phyloP scores from a whole-genome alignment of 2,329 filamentous ascomycete genomes.

The Fusarium burgessii region DNA sequence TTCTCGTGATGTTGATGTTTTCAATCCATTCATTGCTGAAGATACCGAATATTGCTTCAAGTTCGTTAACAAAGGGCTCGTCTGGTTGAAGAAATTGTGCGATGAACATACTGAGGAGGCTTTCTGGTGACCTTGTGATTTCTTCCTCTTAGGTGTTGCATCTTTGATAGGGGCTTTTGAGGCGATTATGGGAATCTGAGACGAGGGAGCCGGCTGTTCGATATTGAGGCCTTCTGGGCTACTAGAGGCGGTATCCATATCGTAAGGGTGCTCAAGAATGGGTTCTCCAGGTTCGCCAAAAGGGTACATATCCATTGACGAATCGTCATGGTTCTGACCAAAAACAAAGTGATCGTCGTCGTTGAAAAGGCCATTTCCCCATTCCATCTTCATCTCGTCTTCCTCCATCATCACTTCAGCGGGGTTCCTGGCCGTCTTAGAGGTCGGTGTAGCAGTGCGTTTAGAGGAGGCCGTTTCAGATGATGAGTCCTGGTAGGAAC shows the following conservation, averaged over 20 bases:
- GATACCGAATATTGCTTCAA: constrained; percentile 63
- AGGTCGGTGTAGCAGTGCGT: constrained; percentile 59
- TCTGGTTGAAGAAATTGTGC: background rate
- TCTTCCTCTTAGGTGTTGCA: constrained; percentile 43
- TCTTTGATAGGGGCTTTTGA: constrained; percentile 49
- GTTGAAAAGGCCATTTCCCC: constrained; percentile 55
- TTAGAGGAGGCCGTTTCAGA: constrained; percentile 65
- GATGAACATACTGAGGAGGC: constrained; percentile 55
- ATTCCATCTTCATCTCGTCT: constrained; percentile 57
- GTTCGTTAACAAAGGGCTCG: constrained; percentile 37
- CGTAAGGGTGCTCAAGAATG: constrained; percentile 63
- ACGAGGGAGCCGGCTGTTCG: constrained; percentile 55
- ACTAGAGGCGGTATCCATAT: constrained; percentile 69
- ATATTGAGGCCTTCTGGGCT: constrained; percentile 60
- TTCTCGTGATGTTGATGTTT: constrained; percentile 63
- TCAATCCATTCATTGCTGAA: constrained; percentile 63
- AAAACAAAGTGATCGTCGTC: constrained; percentile 57
- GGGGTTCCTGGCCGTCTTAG: constrained; percentile 56
- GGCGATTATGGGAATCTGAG: constrained; percentile 57
- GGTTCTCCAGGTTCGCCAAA: constrained; percentile 51
- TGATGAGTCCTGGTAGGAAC: constrained; percentile 62
- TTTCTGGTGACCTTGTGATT: constrained; percentile 45
- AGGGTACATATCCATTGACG: constrained; percentile 48
- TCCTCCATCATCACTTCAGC: constrained; percentile 60
- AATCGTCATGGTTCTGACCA: constrained; percentile 45